Base-by-base conservation (phyloP, 768 basidiomycete species). In the Mycena rosella region DNA sequence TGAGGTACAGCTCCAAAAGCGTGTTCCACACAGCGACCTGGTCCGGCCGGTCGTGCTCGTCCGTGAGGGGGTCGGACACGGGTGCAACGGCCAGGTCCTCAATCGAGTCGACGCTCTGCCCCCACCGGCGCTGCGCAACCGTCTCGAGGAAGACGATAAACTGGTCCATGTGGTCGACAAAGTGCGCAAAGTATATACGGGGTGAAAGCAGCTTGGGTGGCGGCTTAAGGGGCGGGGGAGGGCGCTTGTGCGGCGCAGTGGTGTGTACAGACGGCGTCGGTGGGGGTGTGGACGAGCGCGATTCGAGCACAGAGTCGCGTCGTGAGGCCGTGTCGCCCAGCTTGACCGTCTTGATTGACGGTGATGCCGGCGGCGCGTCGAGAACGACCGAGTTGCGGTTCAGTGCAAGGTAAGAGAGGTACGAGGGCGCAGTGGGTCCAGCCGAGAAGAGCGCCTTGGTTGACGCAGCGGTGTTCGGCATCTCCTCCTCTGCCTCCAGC, bases 21-120 rank as follows among this genome's bases (percentile, higher is more conserved):
- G 96, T 98, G 79, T 97, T 98, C 96, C 96, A 98, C 3, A 98
- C 90, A 0, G 96, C 91, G 11, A 87, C 84, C 73, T 95, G 95
- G 74, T 96, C 94, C 11, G 78, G 77, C 72, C 82, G 84, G 67
- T 88, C 87, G n/a, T 55, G 15, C 61, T 76, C 49, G 62, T 69
- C 36, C 42, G 59, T 24, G 57, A 67, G 49, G 15, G 68, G 17
- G 2, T 65, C 65, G 8, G 74, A 24, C 22, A 73, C 60, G 14
- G 63, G 67, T 11, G 73, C 61, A 20, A 66, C 62, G 49, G 71
- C 51, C 26, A 56, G 48, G 36, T 73, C 38, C 67, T 67, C 36
- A 73, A 79, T 47, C 74, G 73, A 20, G 48, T 88, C 86, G 20
- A 95, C 83, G 24, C 79, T 83, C 76, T 97, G 95, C 7, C 88